Base-by-base conservation (phyloP, 805 yeast species). In the Candida oleophila region DNA sequence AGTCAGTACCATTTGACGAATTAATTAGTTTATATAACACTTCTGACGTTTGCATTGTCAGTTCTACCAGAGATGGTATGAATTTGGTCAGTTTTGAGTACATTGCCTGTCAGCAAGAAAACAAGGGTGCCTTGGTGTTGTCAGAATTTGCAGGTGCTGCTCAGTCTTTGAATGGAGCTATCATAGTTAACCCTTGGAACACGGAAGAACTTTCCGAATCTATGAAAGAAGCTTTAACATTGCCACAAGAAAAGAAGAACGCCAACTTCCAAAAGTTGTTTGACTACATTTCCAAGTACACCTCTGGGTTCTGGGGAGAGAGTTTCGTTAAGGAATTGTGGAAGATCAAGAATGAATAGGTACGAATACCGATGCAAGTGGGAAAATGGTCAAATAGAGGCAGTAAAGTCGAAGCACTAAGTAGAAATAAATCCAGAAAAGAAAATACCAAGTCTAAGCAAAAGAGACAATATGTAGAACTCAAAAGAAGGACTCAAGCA, bases 111-210 rank as follows among this genome's bases (percentile, higher is more conserved):
- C 99, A 94, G 68, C 79, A 83, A 51, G 83, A 84, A 41, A 82
- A 82, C 50, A 83, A 89, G 52, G 99, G 99, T 7, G 82, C 90
- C 2, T 74, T 94, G 55, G 87, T 94, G 42, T 66, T 94, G 51
- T 85, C 96, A 37, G 99, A 94, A 69, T 94, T 94, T 69, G 94
- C 99, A 0, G 99, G 99, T 42, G 99, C 99, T n/a, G 98, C 99
- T 1, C 99, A 94, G 69, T 87, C 96, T 1, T 73, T 94, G 52
- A 92, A 94, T 61, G 99, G 99, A 20, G 90, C 96, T 1, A 64
- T 92, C 12, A 82, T 94, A 49, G 96, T 94, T 18, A 94, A 94
- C 61, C 99, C 99, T 2, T 94, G 99, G 99, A 94, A 92, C 63
- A 92, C 91, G 19, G 99, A 94, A 55, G 99, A 94, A 55, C 68